phyloP scores from a whole-genome alignment of 305 asterid species.

The Fraxinus nigra region DNA sequence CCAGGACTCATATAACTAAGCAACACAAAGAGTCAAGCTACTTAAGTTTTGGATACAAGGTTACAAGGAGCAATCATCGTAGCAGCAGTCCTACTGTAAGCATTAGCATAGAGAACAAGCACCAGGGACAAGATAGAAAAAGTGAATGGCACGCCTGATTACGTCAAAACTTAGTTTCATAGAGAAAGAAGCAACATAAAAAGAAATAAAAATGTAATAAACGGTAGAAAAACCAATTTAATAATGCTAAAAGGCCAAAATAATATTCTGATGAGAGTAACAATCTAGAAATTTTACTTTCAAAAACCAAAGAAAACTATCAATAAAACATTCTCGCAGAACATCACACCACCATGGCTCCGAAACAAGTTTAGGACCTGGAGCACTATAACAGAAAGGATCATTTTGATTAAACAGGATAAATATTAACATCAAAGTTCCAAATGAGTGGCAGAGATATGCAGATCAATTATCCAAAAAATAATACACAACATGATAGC shows the following conservation, averaged over 20 bases:
- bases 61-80: neutral
- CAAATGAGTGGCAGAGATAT: neutral
- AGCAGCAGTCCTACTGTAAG: neutral
- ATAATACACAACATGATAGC: constrained; percentile 72
- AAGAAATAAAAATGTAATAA: neutral
- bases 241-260: neutral
- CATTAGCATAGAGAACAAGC: neutral
- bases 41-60: neutral
- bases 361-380: neutral
- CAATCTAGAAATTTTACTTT: neutral
- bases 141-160: neutral
- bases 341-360: neutral
- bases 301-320: neutral
- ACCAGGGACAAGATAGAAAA: neutral
- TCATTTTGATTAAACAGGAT: neutral
- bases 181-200: neutral
- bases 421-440: neutral
- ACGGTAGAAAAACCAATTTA: neutral
- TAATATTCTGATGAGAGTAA: neutral
- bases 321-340: neutral
- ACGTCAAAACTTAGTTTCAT: neutral
- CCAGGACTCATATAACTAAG: neutral
- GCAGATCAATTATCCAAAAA: neutral
- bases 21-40: neutral
- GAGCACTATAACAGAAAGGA: neutral